phyloP scores from a whole-genome alignment of 2,329 filamentous ascomycete species.

The Phialocephala subalpina region DNA sequence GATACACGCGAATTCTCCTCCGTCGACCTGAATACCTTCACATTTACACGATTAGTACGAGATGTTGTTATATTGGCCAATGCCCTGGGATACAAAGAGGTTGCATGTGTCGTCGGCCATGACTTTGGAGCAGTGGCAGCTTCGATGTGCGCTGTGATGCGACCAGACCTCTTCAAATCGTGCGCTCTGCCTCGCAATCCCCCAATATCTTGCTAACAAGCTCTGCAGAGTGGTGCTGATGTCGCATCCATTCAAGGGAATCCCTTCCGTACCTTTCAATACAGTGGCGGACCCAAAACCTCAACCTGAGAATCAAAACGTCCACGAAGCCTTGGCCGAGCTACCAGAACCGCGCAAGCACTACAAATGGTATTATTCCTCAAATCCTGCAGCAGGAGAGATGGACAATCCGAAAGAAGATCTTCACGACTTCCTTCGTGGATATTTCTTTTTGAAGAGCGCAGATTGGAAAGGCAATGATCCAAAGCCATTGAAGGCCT shows the following conservation, averaged over 20 bases:
- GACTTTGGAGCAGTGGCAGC: slow-evolving; percentile 71
- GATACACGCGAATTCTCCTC: slow-evolving; percentile 57
- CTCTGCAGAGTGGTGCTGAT: slow-evolving; percentile 60
- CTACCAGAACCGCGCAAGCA: slow-evolving; percentile 68
- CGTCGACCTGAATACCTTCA: slow-evolving; percentile 64
- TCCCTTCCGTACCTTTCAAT: slow-evolving; percentile 57
- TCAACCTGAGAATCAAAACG: slow-evolving; percentile 46
- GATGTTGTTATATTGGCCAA: slow-evolving; percentile 69
- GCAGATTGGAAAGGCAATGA: slow-evolving; percentile 64
- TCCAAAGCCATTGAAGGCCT: slow-evolving; percentile 60
- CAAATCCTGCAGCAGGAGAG: slow-evolving; percentile 52
- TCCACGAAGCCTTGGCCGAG: slow-evolving; percentile 63
- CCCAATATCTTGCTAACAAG: background rate
- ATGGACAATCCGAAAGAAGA: slow-evolving; percentile 59
- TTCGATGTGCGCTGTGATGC: slow-evolving; percentile 64
- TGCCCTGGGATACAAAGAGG: slow-evolving; percentile 65
- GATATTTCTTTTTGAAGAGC: slow-evolving; percentile 74
- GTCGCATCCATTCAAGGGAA: slow-evolving; percentile 69
- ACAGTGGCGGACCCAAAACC: slow-evolving; percentile 45
- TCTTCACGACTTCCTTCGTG: slow-evolving; percentile 66
- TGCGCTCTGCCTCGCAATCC: slow-evolving; percentile 21
- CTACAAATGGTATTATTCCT: slow-evolving; percentile 74
- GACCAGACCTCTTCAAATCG: slow-evolving; percentile 70
- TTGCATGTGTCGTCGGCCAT: slow-evolving; percentile 68
- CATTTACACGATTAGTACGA: slow-evolving; percentile 64